Percentiles rank a stretch among this genome's conserved stretches.
phyloP scores from a whole-genome alignment of 2,329 filamentous ascomycete genomes.

The Colletotrichum horii region DNA sequence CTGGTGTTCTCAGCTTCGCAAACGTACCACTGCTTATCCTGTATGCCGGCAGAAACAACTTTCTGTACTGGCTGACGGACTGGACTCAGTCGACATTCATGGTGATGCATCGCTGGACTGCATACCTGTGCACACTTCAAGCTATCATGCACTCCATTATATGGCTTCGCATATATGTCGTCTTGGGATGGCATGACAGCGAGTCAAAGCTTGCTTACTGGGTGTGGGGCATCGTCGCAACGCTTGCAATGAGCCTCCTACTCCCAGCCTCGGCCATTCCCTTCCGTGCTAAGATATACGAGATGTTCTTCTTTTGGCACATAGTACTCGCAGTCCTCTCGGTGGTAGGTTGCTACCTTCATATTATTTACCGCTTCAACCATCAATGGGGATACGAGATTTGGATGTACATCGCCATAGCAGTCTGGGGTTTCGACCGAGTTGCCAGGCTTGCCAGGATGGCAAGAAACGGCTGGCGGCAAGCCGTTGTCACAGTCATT shows the following conservation, averaged over 20 bases:
- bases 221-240: constrained; percentile 46
- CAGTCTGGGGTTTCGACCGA: constrained; percentile 46
- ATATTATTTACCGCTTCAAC: constrained; percentile 35
- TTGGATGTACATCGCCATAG: constrained; percentile 39
- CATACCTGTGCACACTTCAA: constrained; percentile 42
- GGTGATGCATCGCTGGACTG: constrained; percentile 50
- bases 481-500: constrained; percentile 40
- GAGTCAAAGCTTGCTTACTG: constrained; percentile 37
- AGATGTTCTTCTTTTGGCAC: constrained; percentile 47
- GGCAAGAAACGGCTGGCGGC: constrained; percentile 38
- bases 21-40: constrained; percentile 39
- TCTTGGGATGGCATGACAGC: constrained; percentile 28
- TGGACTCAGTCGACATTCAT: constrained; percentile 49
- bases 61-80: constrained; percentile 45
- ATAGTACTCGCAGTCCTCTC: constrained; percentile 41
- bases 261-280: constrained; percentile 32
- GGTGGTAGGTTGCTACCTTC: constrained; percentile 44
- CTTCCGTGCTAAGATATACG: constrained; percentile 38
- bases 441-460: constrained; percentile 43
- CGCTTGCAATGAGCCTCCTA: constrained; percentile 34
- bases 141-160: constrained; percentile 44
- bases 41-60: constrained; percentile 44
- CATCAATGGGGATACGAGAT: constrained; percentile 48
- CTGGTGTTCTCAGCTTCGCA: constrained; percentile 37
- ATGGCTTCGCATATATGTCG: constrained; percentile 33